Evolutionary conservation across 2,329 filamentous ascomycete genomes (phyloP).

Genomic region (Xylogone sp.): DNA sequence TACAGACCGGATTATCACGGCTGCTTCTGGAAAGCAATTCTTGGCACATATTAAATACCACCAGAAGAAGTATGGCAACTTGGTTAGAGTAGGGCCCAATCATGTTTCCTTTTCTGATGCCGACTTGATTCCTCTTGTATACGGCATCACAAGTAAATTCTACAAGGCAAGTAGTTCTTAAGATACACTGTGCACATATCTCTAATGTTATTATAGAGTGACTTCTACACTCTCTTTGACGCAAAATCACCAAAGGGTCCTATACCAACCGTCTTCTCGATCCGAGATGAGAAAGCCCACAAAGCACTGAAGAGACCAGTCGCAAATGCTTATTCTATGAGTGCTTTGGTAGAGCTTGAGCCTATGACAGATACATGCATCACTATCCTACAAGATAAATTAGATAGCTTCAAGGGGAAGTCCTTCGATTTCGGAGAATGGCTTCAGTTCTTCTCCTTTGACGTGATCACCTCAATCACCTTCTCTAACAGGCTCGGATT

Average conservation of each 20-base stretch:
- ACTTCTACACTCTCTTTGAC: neutral
- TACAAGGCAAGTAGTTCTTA: conserved; percentile 9
- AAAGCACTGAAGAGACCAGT: conserved; percentile 10
- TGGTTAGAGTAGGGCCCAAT: conserved; percentile 16
- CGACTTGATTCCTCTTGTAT: conserved; percentile 7
- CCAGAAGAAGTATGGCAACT: conserved; percentile 10
- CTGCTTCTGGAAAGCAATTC: neutral
- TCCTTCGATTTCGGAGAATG: conserved; percentile 6
- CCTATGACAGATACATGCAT: conserved; percentile 8
- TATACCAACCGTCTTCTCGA: conserved; percentile 13
- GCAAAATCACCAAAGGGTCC: neutral
- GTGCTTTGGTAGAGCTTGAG: conserved; percentile 8
- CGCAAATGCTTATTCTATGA: conserved; percentile 13
- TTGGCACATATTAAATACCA: conserved; percentile 1
- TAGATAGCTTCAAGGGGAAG: conserved; percentile 4
- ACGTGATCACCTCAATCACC: conserved; percentile 24
- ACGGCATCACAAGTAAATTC: conserved; percentile 11
- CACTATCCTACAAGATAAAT: neutral
- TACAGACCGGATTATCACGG: neutral
- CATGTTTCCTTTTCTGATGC: conserved; percentile 13
- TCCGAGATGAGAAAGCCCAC: conserved; percentile 6
- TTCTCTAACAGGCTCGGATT: conserved; percentile 23
- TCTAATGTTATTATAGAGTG: neutral
- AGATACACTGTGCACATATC: conserved; percentile 1
- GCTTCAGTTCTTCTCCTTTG: conserved; percentile 22